Conservation (phyloP, 495 filamentous ascomycete genomes). For the Penicillium angulare region DNA sequence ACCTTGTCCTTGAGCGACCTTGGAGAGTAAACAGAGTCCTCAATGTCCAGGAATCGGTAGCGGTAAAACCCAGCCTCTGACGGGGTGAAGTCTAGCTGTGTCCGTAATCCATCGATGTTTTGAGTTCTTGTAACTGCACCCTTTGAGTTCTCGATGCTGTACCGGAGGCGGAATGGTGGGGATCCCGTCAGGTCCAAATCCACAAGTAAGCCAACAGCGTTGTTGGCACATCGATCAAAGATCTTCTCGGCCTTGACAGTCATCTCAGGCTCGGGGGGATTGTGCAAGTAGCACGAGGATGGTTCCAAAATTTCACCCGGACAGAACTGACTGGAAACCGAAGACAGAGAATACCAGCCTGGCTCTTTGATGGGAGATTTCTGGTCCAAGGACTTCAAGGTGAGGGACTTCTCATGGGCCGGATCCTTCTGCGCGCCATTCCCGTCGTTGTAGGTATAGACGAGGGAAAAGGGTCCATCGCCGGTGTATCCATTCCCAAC, state of each 20-base stretch:
- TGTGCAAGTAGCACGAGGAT: conserved; percentile 82
- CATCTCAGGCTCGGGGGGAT: conserved; percentile 84
- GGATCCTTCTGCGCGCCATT: conserved; percentile 58
- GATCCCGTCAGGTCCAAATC: conserved; percentile 86
- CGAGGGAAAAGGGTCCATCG: conserved; percentile 43
- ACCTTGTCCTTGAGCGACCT: conserved; percentile 49
- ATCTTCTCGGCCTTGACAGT: conserved; percentile 72
- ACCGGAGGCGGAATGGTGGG: conserved; percentile 78
- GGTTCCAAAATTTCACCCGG: conserved; percentile 87
- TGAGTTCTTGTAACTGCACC: conserved; percentile 48
- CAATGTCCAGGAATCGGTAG: conserved; percentile 78
- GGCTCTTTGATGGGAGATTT: conserved; percentile 62
- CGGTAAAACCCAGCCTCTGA: conserved; percentile 77
- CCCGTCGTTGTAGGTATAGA: conserved; percentile 60
- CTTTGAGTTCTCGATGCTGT: conserved; percentile 63
- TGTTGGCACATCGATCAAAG: conserved; percentile 90
- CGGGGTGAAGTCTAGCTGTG: conserved; percentile 83
- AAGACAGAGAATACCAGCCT: conserved; percentile 80
- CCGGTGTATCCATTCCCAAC: conserved; percentile 50
- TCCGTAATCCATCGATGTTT: conserved; percentile 62
- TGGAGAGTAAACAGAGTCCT: conserved; percentile 72
- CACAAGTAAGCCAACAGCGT: conserved; percentile 83
- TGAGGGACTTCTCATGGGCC: conserved; percentile 49
- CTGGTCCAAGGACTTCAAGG: conserved; percentile 35
- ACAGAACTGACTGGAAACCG: conserved; percentile 76